phyloP scores from a whole-genome alignment of 2,329 filamentous ascomycete genomes.

The Acrocalymma vagum region DNA sequence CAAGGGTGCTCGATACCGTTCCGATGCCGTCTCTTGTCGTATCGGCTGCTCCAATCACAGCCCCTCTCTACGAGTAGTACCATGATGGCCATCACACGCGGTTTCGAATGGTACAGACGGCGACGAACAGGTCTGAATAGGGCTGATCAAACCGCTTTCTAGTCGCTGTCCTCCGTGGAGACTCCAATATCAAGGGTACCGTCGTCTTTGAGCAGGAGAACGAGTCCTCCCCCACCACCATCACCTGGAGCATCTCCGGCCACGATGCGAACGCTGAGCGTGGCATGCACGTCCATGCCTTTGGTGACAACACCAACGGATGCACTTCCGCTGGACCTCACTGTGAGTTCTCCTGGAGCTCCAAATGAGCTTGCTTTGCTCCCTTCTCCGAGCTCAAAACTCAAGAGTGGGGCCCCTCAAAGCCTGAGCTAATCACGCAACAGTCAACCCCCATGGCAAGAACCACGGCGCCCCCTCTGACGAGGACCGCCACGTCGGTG shows the following conservation, averaged over 20 bases:
- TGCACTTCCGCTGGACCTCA: constrained; percentile 98
- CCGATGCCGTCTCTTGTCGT: constrained; percentile 9
- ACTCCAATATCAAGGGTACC: constrained; percentile 93
- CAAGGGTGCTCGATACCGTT: constrained; percentile 12
- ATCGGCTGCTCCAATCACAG: constrained; percentile 37
- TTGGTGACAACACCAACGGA: constrained; percentile 99
- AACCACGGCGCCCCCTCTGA: constrained; percentile 88
- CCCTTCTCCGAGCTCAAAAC: neutral
- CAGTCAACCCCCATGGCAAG: constrained; percentile 96
- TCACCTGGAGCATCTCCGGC: constrained; percentile 92
- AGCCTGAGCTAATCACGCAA: constrained; percentile 20
- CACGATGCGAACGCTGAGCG: constrained; percentile 95
- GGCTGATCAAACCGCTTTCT: constrained; percentile 9
- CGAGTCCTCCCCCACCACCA: constrained; percentile 82
- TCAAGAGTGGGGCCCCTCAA: no score
- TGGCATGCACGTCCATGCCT: constrained; percentile 98
- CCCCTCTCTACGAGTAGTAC: constrained; percentile 24
- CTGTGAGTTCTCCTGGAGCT: constrained; percentile 68
- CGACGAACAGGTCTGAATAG: constrained; percentile 11
- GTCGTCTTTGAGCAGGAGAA: constrained; percentile 92
- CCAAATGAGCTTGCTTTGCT: no score
- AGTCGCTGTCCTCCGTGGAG: constrained; percentile 98
- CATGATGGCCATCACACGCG: constrained; percentile 36
- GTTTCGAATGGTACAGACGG: neutral
- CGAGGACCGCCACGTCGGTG: constrained; percentile 90